Evolutionary conservation across 1,139 yeast genomes (phyloP).

Genomic region (Pichia sp.): DNA sequence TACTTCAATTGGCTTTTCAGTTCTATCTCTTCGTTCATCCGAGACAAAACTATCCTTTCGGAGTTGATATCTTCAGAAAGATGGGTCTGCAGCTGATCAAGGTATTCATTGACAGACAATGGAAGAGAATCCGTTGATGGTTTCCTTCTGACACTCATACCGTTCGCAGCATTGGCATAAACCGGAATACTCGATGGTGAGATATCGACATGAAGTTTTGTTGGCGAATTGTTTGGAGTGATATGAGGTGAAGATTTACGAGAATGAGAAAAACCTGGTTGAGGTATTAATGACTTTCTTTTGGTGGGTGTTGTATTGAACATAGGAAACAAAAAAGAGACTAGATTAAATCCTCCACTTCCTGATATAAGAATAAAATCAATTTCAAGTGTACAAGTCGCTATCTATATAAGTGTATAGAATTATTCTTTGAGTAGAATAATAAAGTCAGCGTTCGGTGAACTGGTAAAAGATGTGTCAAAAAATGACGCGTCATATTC

Average conservation of each 20-base stretch:
- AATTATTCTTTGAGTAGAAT: too few relatives aligned
- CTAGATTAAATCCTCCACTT: too few relatives aligned
- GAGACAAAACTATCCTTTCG: constrained; percentile 2
- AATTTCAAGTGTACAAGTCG: too few relatives aligned
- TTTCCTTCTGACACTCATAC: not conserved
- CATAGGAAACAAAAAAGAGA: too few relatives aligned
- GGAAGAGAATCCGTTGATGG: not conserved
- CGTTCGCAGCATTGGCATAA: not conserved
- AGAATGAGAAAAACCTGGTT: not conserved
- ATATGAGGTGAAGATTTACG: constrained; percentile 1
- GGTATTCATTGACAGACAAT: constrained; percentile 1
- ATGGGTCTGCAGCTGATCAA: constrained; percentile 3
- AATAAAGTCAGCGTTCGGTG: too few relatives aligned
- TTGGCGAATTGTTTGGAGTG: constrained; percentile 7
- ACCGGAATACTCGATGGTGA: constrained; percentile 8
- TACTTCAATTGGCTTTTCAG: not conserved
- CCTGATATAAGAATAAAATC: too few relatives aligned
- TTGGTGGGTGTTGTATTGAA: too few relatives aligned
- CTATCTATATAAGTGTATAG: too few relatives aligned
- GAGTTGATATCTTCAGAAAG: constrained; percentile 3
- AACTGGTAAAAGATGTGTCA: too few relatives aligned
- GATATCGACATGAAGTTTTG: not conserved
- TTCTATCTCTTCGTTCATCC: constrained; percentile 1
- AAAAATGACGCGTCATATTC: too few relatives aligned
- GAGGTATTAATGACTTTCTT: not conserved